Conservation (phyloP, 208 protist species). For the Trypanosoma lewisi region DNA sequence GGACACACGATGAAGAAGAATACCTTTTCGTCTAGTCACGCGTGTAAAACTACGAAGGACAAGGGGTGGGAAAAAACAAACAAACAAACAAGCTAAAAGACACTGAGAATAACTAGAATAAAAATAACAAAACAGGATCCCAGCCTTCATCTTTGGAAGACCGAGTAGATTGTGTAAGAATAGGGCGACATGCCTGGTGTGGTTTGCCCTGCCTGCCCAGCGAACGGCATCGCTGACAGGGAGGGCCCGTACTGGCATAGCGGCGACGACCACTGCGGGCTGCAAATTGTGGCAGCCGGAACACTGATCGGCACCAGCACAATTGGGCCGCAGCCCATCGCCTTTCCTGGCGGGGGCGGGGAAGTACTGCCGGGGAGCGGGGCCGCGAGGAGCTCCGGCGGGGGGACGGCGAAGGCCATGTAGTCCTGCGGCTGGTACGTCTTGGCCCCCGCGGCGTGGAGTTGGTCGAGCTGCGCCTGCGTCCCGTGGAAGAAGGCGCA, state of each 20-base stretch:
- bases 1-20: too few relatives aligned
- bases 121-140: neutral
- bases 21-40: too few relatives aligned
- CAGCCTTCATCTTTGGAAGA: neutral
- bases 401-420: constrained; percentile 65
- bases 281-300: neutral
- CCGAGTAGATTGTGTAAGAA: neutral
- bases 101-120: too few relatives aligned
- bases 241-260: neutral
- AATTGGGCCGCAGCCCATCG: too few relatives aligned
- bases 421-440: constrained; percentile 68
- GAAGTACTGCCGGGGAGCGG: too few relatives aligned
- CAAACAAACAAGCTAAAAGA: too few relatives aligned
- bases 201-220: neutral
- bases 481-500: constrained; percentile 81
- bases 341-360: too few relatives aligned
- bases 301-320: constrained; percentile 12
- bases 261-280: neutral
- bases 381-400: constrained; percentile 44
- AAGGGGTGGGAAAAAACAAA: constrained; percentile 1
- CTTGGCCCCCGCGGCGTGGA: constrained; percentile 35
- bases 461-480: constrained; percentile 48
- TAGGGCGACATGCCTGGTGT: neutral
- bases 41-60: constrained; percentile 1
- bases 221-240: neutral